Evolutionary conservation across 2,329 filamentous ascomycete species (phyloP).

Genomic region (Fusarium sp.): DNA sequence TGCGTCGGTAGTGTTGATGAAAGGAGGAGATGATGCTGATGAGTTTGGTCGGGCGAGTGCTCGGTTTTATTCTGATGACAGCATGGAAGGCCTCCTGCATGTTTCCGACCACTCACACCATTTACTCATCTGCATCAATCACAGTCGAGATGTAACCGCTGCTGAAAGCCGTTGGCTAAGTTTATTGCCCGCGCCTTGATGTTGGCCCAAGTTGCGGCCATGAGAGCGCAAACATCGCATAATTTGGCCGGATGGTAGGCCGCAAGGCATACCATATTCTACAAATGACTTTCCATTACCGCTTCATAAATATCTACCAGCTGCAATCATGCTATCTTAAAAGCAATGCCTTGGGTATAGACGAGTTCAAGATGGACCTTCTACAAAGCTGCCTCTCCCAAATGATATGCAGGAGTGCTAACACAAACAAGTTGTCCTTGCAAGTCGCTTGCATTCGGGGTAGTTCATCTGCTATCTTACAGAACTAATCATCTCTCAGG

Average conservation of each 20-base stretch:
- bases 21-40: too few species aligned
- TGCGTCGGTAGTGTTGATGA: neutral
- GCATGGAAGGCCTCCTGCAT: constrained; percentile 8
- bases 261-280: neutral
- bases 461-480: too few species aligned
- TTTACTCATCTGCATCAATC: neutral
- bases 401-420: too few species aligned
- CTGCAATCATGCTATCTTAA: accelerated
- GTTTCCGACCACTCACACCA: accelerated
- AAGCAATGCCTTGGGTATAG: too few species aligned
- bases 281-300: accelerated
- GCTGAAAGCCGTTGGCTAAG: neutral
- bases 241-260: accelerated
- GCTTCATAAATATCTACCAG: accelerated
- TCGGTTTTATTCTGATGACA: neutral
- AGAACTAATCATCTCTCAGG: accelerated
- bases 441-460: neutral
- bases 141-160: accelerated
- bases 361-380: neutral
- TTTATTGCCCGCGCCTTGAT: neutral
- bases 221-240: accelerated
- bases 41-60: neutral
- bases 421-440: neutral
- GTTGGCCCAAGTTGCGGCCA: neutral
- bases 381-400: too few species aligned